Evolutionary conservation across 257 asterid species (phyloP), one percentile per base, ranked within the genome.

Genomic region (Thymus mandschuricus): DNA sequence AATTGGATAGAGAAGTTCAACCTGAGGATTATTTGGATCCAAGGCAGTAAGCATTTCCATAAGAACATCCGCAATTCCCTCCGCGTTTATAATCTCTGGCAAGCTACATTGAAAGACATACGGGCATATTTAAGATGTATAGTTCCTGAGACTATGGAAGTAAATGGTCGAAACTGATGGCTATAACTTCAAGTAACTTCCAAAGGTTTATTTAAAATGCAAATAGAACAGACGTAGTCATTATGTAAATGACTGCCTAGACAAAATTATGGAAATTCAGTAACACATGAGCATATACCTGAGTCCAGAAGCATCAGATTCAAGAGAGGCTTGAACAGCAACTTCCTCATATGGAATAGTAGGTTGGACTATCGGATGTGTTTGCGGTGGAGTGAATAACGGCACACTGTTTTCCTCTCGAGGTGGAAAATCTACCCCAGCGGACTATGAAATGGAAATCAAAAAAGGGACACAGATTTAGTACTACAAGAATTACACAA

Each of bases 341-440:
- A 92, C 96, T 81, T 92, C 99, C 80, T 95, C 99, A 8, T 84
- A 92, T 3, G 84, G 80, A 68, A 86, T 75, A 70, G 89, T 65
- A 48, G 76, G 65, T 40, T 84, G 84, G 72, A 77, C 88, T 49
- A 92, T 61, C 10, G 96, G 96, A 83, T 87, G 95, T 64, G 98
- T 79, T 80, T 92, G 99, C 54, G 98, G 96, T 69, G 97, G 97
- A 69, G 99, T 88, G 81, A 94, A 94, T 46, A 94, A 67, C 3
- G 97, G 97, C 27, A 89, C 98, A 72, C 86, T 86, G 77, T 86
- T 88, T 80, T 83, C 99, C 79, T 76, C 93, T 68, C 92, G 87
- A 38, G 99, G 99, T 45, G 99, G 99, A 80, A 91, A 95, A 71
- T 86, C 97, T 38, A 95, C 91, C 61, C 99, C 99, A 77, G 86